Conservation (phyloP, 352 stramenopile species). For the Phytopythium boreale region DNA sequence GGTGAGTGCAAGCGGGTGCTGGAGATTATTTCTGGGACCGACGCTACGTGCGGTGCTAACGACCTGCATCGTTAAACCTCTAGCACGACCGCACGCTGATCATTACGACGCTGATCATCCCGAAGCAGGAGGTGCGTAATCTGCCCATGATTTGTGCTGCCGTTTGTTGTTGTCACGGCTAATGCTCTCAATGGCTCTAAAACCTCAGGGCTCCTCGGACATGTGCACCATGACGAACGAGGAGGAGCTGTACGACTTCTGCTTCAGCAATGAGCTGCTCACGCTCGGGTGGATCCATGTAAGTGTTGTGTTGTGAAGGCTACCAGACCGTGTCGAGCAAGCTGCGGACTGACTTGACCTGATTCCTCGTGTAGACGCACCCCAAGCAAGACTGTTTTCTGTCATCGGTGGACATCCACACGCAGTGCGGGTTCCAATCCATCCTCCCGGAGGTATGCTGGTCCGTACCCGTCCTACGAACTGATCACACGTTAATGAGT, state of each 20-base stretch:
- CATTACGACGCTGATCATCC: constrained; percentile 86
- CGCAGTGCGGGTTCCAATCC: constrained; percentile 88
- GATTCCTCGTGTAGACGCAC: constrained; percentile 58
- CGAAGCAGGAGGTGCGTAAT: constrained; percentile 72
- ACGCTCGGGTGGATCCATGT: constrained; percentile 91
- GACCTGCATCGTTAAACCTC: background rate
- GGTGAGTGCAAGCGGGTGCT: constrained; percentile 24
- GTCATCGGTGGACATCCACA: constrained; percentile 89
- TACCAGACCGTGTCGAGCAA: background rate
- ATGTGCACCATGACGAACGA: constrained; percentile 88
- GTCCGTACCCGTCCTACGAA: background rate
- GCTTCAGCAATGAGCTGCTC: constrained; percentile 81
- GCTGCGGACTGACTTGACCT: background rate
- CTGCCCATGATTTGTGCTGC: background rate
- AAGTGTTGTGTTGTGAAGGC: constrained; percentile 9
- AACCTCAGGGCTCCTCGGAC: constrained; percentile 72
- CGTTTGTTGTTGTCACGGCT: background rate
- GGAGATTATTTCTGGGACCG: background rate
- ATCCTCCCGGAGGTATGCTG: constrained; percentile 77
- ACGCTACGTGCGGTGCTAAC: background rate
- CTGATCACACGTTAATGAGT: background rate
- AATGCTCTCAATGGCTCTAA: background rate
- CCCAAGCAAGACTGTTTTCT: constrained; percentile 87
- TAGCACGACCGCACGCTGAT: constrained; percentile 54
- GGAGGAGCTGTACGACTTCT: constrained; percentile 87